These are phyloP conservation scores for Saccharomyces paradoxus DNA, from an alignment of 805 yeast genomes.

Conservation along the genomic window DNA sequence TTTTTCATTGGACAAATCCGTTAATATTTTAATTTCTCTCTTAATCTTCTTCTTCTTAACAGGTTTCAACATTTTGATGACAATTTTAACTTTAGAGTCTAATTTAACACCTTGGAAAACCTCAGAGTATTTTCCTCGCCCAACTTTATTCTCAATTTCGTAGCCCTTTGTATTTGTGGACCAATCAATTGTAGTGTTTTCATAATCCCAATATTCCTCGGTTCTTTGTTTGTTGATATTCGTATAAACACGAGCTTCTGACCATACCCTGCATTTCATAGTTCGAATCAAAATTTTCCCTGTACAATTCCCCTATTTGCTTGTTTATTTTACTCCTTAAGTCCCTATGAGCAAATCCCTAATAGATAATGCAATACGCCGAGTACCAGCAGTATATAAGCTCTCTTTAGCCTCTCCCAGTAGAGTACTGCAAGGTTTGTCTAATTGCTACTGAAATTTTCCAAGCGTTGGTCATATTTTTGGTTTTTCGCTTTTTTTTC, in stretches of 20 bases:
- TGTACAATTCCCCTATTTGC: not conserved
- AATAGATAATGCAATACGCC: not conserved
- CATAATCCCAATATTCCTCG: constrained; percentile 80
- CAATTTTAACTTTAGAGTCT: constrained; percentile 54
- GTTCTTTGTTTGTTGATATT: constrained; percentile 64
- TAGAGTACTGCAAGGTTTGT: not conserved
- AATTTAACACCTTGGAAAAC: constrained; percentile 81
- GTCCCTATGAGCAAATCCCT: not conserved
- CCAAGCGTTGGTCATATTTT: not conserved
- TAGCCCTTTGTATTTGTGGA: constrained; percentile 48
- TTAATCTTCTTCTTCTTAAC: constrained; percentile 86
- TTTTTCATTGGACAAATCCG: constrained; percentile 52
- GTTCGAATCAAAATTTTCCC: not conserved
- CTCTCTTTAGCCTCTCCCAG: no score
- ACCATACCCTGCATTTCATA: constrained; percentile 34
- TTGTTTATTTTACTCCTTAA: not conserved
- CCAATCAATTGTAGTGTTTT: constrained; percentile 55
- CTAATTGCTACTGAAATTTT: not conserved
- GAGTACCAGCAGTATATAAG: not conserved
- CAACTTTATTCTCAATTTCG: constrained; percentile 77
- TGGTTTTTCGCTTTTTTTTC: not conserved
- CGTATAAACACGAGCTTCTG: constrained; percentile 59
- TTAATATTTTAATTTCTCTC: constrained; percentile 80
- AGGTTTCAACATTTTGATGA: constrained; percentile 85
- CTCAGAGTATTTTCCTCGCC: constrained; percentile 92